Base-by-base conservation (phyloP, 2,329 filamentous ascomycete species). In the Alternaria longipes region DNA sequence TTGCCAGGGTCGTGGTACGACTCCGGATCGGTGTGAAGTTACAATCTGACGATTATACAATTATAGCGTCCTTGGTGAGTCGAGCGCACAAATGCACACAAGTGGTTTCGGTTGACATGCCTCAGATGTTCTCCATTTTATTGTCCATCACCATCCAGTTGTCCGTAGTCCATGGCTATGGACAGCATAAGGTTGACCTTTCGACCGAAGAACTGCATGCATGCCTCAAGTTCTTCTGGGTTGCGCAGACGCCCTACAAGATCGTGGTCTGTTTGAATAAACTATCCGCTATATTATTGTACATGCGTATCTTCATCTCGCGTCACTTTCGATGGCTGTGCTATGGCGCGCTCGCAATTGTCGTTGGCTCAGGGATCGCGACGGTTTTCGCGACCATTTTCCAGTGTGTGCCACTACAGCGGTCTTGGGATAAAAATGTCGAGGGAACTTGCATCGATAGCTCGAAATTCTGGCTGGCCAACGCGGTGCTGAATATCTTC, bases 381-480 rank as follows among this genome's bases (percentile, higher is more conserved):
- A 34, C 32, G 32, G 32, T 16, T 6, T 34, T 16, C 32, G 12
- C 60, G 16, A 63, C 51, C 18, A 60, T 63, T 51, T 56, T 59
- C 32, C 60, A 60, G 28, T 59, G 55, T 16, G 40, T 59, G 24
- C 59, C 59, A 20, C 20, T 59, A 11, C 42, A 54, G 45, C 42
- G 44, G 8, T 59, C 59, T 18, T 62, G 55, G 55, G 41, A 59
- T 38, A 62, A 59, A 44, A 18, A 46, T 26, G 30, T 59, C 20
- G 28, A 52, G 6, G 56, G 60, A 36, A 53, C 44, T 7, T 59
- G 60, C 56, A 63, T 63, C 38, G 51, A 63, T 16, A 60, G 38
- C 42, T 56, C 50, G 8, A 52, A 41, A 8, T 63, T 63, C n/a
- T 63, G 60, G 51, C 8, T 63, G 4, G 56, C 51, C 16, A 60